Evolutionary conservation across 2,329 filamentous ascomycete species (phyloP).

Genomic region (Colletotrichum nymphaeae): DNA sequence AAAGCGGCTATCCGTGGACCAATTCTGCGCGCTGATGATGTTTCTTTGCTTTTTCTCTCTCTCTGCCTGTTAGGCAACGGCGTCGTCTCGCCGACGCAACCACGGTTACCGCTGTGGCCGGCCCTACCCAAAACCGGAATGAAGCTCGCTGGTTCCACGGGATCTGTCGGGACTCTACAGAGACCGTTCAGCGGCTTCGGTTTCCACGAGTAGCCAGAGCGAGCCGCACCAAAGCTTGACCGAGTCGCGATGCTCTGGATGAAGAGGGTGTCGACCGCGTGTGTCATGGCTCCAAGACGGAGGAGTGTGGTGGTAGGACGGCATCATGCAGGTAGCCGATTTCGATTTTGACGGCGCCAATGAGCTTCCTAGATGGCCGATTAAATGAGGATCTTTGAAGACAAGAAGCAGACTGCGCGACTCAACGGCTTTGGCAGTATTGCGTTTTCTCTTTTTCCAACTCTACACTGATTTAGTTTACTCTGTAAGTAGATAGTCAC

Average conservation of each 20-base stretch:
- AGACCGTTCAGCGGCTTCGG: not conserved
- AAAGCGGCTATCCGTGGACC: not conserved
- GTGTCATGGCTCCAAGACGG: constrained; percentile 8
- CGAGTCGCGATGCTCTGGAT: constrained; percentile 8
- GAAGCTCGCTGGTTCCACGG: not conserved
- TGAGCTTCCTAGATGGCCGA: not conserved
- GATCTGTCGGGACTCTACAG: not conserved
- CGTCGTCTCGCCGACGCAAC: not conserved
- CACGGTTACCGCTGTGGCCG: too few relatives aligned
- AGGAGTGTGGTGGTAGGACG: constrained; percentile 37
- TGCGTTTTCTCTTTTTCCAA: not conserved
- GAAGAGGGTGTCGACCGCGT: not conserved
- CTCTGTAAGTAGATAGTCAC: not conserved
- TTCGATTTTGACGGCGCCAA: constrained; percentile 36
- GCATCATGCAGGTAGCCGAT: constrained; percentile 42
- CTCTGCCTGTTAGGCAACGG: not conserved
- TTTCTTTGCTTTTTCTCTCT: not conserved
- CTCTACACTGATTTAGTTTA: not conserved
- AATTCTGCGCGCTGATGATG: not conserved
- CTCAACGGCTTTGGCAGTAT: not conserved
- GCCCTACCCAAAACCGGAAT: not conserved
- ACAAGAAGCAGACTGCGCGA: not conserved
- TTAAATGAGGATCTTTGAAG: not conserved
- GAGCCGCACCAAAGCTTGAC: constrained; percentile 23
- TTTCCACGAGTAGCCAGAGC: not conserved